Conservation (phyloP, 2,329 filamentous ascomycete species). For the Alternaria panax region DNA sequence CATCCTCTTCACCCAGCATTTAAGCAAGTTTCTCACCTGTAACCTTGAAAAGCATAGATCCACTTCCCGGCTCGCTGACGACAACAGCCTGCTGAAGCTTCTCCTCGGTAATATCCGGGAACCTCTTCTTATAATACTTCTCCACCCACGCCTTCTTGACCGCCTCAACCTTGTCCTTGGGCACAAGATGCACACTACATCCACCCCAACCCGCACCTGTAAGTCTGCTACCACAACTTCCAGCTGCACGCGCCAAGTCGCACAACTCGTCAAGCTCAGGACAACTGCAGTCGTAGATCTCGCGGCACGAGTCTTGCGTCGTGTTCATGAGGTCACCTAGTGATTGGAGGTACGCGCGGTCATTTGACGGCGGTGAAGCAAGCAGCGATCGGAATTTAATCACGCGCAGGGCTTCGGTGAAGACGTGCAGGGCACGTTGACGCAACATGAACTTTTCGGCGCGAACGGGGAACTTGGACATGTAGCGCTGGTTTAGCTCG, state of each 20-base stretch:
- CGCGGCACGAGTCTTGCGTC: constrained; percentile 86
- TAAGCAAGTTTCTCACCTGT: constrained; percentile 42
- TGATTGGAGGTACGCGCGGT: constrained; percentile 71
- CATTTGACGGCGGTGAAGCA: constrained; percentile 52
- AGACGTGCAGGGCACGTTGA: constrained; percentile 89
- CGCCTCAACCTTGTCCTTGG: constrained; percentile 78
- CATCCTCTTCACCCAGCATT: background rate
- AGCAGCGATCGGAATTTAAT: constrained; percentile 82
- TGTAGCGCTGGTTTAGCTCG: constrained; percentile 79
- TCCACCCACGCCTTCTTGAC: constrained; percentile 79
- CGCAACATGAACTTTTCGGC: constrained; percentile 87
- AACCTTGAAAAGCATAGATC: constrained; percentile 56
- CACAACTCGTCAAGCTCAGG: constrained; percentile 92
- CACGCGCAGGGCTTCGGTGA: constrained; percentile 86
- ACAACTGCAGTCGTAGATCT: constrained; percentile 90
- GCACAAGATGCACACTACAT: constrained; percentile 91
- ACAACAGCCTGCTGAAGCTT: constrained; percentile 82
- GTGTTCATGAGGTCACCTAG: constrained; percentile 87
- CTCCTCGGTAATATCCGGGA: constrained; percentile 72
- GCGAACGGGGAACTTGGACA: constrained; percentile 86
- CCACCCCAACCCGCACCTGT: constrained; percentile 98
- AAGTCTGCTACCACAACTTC: constrained; percentile 82
- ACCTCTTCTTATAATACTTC: constrained; percentile 81
- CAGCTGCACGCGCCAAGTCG: constrained; percentile 75
- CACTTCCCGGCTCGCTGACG: constrained; percentile 84